Base-by-base conservation (phyloP, 257 asterid species). In the Fraxinus excelsior region DNA sequence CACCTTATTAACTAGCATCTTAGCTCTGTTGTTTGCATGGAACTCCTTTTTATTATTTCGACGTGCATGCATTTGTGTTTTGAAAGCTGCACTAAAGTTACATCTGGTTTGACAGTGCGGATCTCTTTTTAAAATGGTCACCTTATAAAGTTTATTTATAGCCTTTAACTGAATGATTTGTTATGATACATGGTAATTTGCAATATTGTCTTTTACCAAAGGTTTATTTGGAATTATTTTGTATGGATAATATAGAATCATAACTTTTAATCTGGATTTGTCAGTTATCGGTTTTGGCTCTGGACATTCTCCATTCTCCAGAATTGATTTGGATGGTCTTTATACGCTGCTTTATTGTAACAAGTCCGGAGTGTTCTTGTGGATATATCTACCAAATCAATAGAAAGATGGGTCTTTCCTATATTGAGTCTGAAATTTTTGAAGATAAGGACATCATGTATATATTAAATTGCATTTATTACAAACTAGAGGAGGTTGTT, bases 1-100 rank as follows among this genome's bases (percentile, higher is more conserved):
- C 5, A 34, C 74, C 65, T 73, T 34, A 19, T 64, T 83, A 76
- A 16, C 69, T 74, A 67, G 38, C 68, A 62, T 12, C 68, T 26
- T 62, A 26, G 19, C 35, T 25, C 34, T 62, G 34, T 25, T 25
- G 19, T 26, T 46, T 58, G 29, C n/a, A 25, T 26, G 68, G 32
- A 11, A 26, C 10, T 23, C 31, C 68, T 8, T n/a, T 21, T 25
- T 58, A 11, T 10, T 62, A 62, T 11, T 62, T 62, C 0, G 35
- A 60, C 18, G 3, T 26, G 8, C 8, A 9, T 62, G 12, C 6
- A 62, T 62, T 11, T 62, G 34, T 62, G 32, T 62, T 62, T n/a
- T 62, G 34, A 12, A 25, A 25, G 68, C 35, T 2, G 18, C 68
- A 23, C 25, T 60, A 56, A 19, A 6, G 56, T 69, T 19, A 2